Evolutionary conservation across 1,284 basidiomycete genomes (phyloP).

Genomic region (Fomitopsis betulina): DNA sequence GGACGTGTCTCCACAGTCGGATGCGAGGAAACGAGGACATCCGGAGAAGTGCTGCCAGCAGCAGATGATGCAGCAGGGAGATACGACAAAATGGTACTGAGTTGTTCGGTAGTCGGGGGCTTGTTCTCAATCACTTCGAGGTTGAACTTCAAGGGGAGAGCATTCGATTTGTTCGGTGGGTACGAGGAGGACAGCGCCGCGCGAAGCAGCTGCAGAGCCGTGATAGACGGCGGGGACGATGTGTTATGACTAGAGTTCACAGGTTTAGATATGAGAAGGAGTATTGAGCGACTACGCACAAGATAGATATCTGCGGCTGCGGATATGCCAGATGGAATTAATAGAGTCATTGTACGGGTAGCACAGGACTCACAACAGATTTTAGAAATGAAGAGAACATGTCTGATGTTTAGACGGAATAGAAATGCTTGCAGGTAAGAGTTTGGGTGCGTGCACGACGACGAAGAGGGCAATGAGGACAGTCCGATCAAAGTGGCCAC

Average conservation of each 20-base stretch:
- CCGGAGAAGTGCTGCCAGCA: constrained; percentile 24
- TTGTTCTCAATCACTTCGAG: constrained; percentile 63
- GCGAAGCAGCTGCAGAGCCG: constrained; percentile 55
- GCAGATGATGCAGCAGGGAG: constrained; percentile 31
- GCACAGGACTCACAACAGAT: constrained; percentile 11
- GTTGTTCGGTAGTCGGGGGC: constrained; percentile 63
- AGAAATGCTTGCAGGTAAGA: background rate
- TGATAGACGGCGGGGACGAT: constrained; percentile 55
- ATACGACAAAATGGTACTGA: constrained; percentile 62
- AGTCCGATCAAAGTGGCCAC: background rate
- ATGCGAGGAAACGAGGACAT: constrained; percentile 51
- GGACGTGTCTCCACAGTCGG: constrained; percentile 43
- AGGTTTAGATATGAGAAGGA: background rate
- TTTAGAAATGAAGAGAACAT: constrained; percentile 24
- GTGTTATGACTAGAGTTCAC: constrained; percentile 52
- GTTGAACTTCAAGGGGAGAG: constrained; percentile 58
- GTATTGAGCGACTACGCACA: constrained; percentile 37
- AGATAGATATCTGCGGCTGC: constrained; percentile 60
- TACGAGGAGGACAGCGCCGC: constrained; percentile 55
- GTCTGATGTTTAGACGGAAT: background rate
- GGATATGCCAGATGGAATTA: constrained; percentile 16
- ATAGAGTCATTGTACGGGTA: background rate
- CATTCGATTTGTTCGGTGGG: constrained; percentile 42
- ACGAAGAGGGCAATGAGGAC: background rate
- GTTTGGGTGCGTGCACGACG: no score